Percentiles rank a stretch among this genome's conserved stretches.
Conservation (phyloP, 257 asterid species). For the Galeopsis tetrahit region DNA sequence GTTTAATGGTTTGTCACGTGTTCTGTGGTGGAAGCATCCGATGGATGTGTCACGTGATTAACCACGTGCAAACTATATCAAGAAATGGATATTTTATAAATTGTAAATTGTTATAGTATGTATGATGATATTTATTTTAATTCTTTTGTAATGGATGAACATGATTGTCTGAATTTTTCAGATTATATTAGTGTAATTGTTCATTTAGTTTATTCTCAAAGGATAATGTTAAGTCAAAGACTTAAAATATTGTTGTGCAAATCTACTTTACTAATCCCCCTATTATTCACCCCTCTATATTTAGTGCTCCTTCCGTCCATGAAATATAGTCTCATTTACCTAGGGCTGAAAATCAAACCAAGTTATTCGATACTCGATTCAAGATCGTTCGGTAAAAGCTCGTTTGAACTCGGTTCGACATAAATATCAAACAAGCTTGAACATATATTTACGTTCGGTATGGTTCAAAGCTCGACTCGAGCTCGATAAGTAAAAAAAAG, state of each 20-base stretch:
- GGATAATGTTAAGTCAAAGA: constrained; percentile 8
- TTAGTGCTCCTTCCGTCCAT: too few species aligned
- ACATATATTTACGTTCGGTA: too few species aligned
- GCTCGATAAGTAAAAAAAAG: too few species aligned
- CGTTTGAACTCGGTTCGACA: too few species aligned
- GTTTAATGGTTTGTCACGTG: constrained; percentile 30
- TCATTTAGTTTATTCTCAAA: background rate
- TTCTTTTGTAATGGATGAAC: background rate
- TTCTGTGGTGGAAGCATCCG: constrained; percentile 17
- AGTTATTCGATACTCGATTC: too few species aligned
- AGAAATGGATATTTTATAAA: background rate
- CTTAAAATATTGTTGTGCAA: background rate
- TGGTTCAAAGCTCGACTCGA: too few species aligned
- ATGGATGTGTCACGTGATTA: constrained; percentile 27
- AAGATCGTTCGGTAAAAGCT: too few species aligned
- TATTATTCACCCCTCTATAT: too few species aligned
- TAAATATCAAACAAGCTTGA: too few species aligned
- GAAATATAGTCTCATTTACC: too few species aligned
- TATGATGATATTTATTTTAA: background rate
- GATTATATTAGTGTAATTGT: background rate
- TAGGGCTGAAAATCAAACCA: too few species aligned
- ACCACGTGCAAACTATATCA: constrained; percentile 2
- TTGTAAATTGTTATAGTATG: background rate
- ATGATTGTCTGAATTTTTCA: background rate
- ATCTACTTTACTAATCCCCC: background rate